phyloP scores from a whole-genome alignment of 768 basidiomycete species.

The Kwoniella europaea region DNA sequence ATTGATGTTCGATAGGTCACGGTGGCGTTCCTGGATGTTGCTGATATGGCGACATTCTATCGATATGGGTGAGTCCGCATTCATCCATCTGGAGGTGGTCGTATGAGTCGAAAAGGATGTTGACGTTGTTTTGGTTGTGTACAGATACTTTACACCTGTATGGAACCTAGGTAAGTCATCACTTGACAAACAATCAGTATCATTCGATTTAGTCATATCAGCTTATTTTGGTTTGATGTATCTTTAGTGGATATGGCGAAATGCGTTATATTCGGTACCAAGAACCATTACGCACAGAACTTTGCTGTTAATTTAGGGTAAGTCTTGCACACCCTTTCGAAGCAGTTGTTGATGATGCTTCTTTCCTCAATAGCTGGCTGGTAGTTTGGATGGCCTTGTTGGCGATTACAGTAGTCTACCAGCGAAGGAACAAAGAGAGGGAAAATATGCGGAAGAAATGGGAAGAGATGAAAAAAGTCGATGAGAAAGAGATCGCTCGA shows the following conservation, averaged over 20 bases:
- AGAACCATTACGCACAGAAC: constrained; percentile 54
- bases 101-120: background rate
- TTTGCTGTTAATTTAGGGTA: constrained; percentile 55
- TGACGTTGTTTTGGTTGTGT: background rate
- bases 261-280: constrained; percentile 54
- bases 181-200: background rate
- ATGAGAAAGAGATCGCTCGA: constrained; percentile 11
- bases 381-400: constrained; percentile 36
- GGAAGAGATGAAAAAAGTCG: constrained; percentile 32
- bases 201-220: background rate
- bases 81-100: background rate
- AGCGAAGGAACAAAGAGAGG: constrained; percentile 37
- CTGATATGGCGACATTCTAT: constrained; percentile 52
- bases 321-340: constrained; percentile 15
- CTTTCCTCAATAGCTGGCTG: constrained; percentile 22
- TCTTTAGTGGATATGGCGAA: constrained; percentile 50
- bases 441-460: constrained; percentile 39
- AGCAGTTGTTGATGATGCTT: background rate
- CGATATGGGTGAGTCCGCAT: constrained; percentile 48
- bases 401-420: constrained; percentile 23
- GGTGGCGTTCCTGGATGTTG: constrained; percentile 54
- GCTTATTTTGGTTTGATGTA: background rate
- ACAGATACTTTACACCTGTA: constrained; percentile 41
- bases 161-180: constrained; percentile 45
- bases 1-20: no score